These are phyloP conservation scores for Talaromyces sp. DNA, from an alignment of 2,329 filamentous ascomycete species.

Conservation along the genomic window DNA sequence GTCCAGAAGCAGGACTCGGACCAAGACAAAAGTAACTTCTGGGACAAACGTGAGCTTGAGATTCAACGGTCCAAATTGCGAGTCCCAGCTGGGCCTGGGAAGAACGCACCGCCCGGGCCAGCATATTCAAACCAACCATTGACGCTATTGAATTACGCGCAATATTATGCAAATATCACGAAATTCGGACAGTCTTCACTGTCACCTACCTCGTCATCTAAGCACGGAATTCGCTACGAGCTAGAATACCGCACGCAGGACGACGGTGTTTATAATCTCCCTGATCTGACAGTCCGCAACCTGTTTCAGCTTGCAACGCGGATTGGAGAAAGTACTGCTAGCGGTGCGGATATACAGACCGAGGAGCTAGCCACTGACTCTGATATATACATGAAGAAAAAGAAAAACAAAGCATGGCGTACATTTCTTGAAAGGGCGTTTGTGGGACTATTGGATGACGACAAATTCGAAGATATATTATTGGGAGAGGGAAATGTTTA, in stretches of 20 bases:
- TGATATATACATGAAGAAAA: conserved; percentile 20
- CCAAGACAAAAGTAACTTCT: neutral
- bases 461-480: conserved; percentile 51
- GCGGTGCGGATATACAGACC: conserved; percentile 37
- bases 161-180: conserved; percentile 94
- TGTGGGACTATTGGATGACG: conserved; percentile 62
- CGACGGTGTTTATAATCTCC: conserved; percentile 67
- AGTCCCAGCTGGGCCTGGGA: conserved; percentile 66
- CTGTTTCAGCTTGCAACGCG: conserved; percentile 72
- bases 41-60: conserved; percentile 8
- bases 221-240: conserved; percentile 63
- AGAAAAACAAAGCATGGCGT: conserved; percentile 63
- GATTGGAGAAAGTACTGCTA: conserved; percentile 53
- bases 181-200: conserved; percentile 69
- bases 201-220: conserved; percentile 12
- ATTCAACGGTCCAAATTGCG: conserved; percentile 43
- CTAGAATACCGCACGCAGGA: conserved; percentile 81
- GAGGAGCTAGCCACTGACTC: conserved; percentile 41
- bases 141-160: conserved; percentile 72
- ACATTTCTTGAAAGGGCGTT: conserved; percentile 75
- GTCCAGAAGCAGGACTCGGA: neutral
- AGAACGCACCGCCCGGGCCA: conserved; percentile 70
- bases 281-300: conserved; percentile 78
- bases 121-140: conserved; percentile 83
- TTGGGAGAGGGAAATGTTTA: neutral